Base-by-base conservation (phyloP, 2,329 filamentous ascomycete species). In the Pyrenophora graminea region DNA sequence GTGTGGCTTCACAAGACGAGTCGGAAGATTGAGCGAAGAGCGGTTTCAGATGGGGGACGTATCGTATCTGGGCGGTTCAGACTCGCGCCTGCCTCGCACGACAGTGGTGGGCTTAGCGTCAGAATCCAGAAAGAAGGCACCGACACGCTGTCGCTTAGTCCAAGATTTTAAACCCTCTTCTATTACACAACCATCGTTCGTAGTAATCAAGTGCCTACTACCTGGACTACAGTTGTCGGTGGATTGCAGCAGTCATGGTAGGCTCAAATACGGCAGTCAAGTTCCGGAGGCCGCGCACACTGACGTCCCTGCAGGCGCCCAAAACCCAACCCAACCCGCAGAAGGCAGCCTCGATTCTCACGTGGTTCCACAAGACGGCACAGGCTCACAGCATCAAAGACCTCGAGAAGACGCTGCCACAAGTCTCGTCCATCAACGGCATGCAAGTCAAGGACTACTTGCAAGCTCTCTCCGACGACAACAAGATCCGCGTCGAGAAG, bases 391-490 rank as follows among this genome's bases (percentile, higher is more conserved):
- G 79, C 45, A 77, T 88, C 71, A 87, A 87, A 66, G 85, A 88
- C 51, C 80, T 89, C 8, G 85, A 88, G 69, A 88, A 87, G 69
- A 74, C 75, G 6, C 74, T 89, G 21, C 84, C 84, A 2, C 75
- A 79, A 1, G 79, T 86, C 39, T 83, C 82, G 5, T 83, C 82
- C 8, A 85, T 88, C 74, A 85, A 83, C 60, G 77, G 79, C 56
- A 86, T 88, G 79, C 83, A 85, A 65, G 83, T 86, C 39, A 87
- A 86, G 70, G 86, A 88, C 62, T 86, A 85, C 64, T 74, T 88
- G 15, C 84, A 86, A 66, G 76, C 79, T 4, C 78, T 88, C 17
- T 74, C 77, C 7, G 84, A 87, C 62, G 86, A 88, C 49, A 78
- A 77, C 61, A 79, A 81, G 61, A 81, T 88, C 54, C 79, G 80